Evolutionary conservation across 2,329 filamentous ascomycete species (phyloP).

Genomic region (Diaporthe aspalathi): DNA sequence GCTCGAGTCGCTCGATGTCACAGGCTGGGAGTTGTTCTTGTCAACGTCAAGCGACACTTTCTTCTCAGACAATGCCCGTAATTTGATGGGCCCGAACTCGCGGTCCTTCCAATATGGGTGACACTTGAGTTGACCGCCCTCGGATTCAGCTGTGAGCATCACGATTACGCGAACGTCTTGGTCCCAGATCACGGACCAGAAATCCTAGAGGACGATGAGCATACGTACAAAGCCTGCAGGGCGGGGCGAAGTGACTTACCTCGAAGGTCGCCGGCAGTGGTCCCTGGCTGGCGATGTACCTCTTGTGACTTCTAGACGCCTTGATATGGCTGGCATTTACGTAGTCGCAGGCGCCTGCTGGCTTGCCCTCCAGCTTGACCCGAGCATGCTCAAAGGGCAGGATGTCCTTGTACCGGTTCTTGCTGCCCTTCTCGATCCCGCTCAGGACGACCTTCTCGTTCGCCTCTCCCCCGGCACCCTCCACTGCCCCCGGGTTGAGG

Average conservation of each 20-base stretch:
- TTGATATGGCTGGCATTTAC: conserved; percentile 93
- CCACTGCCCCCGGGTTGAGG: conserved; percentile 57
- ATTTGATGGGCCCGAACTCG: conserved; percentile 80
- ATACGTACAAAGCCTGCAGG: conserved; percentile 3
- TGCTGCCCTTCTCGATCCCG: conserved; percentile 92
- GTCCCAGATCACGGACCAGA: conserved; percentile 98
- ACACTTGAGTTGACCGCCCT: conserved; percentile 93
- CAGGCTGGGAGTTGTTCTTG: conserved; percentile 58
- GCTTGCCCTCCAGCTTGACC: conserved; percentile 79
- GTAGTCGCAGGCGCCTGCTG: conserved; percentile 83
- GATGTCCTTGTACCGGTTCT: conserved; percentile 98
- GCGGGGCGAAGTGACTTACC: conserved; percentile 62
- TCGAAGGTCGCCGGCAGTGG: conserved; percentile 92
- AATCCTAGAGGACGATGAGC: conserved; percentile 73
- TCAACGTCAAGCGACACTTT: conserved; percentile 81
- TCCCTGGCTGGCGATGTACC: conserved; percentile 95
- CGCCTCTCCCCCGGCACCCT: conserved; percentile 40
- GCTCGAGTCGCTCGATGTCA: conserved; percentile 22
- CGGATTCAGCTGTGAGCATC: conserved; percentile 94
- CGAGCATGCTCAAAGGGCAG: conserved; percentile 94
- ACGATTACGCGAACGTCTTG: conserved; percentile 95
- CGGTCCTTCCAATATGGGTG: conserved; percentile 90
- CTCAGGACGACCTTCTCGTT: conserved; percentile 75
- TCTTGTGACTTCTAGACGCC: conserved; percentile 84
- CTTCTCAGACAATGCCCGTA: conserved; percentile 84